Percentiles rank a stretch among this genome's conserved stretches.
Conservation (phyloP, 129 eudicot species). For the Helichrysum umbraculigerum region DNA sequence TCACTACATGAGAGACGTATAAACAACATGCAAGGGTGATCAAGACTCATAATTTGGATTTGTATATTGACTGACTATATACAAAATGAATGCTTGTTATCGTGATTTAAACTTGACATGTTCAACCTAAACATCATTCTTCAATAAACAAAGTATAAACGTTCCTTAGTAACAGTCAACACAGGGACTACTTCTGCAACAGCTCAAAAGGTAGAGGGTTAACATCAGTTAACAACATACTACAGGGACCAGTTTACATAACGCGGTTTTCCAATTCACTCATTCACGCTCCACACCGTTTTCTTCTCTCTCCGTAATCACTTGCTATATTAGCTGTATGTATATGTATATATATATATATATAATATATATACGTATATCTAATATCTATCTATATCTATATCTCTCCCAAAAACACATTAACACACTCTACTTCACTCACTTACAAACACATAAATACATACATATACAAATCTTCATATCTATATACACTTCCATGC, state of each 20-base stretch:
- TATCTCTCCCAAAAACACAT: not conserved
- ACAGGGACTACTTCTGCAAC: not conserved
- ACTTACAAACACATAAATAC: constrained; percentile 1
- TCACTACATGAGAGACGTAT: no score
- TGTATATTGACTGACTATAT: no score
- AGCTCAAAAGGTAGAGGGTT: not conserved
- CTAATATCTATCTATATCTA: not conserved
- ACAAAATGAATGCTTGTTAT: no score
- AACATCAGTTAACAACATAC: not conserved
- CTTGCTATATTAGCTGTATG: constrained; percentile 23
- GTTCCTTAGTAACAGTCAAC: not conserved
- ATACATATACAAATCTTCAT: constrained; percentile 9
- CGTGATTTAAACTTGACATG: no score
- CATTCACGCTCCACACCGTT: constrained; percentile 29
- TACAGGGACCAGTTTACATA: not conserved
- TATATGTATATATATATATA: not conserved
- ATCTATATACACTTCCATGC: not conserved
- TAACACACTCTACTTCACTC: constrained; percentile 22
- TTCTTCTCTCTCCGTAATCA: constrained; percentile 26
- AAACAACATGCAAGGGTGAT: no score
- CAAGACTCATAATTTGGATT: no score
- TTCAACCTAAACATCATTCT: no score
- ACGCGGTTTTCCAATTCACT: constrained; percentile 20
- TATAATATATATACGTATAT: not conserved
- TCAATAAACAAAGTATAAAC: not conserved